These are phyloP conservation scores for Orbilia blumenaviensis DNA, from an alignment of 2,329 filamentous ascomycete genomes.

Conservation along the genomic window DNA sequence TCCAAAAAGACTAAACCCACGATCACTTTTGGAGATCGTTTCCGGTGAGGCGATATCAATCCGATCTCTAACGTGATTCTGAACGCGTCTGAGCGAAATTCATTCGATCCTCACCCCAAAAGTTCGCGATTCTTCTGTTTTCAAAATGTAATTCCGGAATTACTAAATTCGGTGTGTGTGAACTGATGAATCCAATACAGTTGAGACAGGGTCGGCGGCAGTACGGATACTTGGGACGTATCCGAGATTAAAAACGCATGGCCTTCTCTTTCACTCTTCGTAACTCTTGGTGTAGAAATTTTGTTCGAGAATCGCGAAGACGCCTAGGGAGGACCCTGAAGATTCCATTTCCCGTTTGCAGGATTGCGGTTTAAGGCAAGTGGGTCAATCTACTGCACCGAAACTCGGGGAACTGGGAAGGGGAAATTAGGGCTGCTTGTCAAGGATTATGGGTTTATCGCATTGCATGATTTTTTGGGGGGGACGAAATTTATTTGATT, in stretches of 20 bases:
- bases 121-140: conserved; percentile 16
- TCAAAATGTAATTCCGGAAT: conserved; percentile 12
- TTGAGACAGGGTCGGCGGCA: conserved; percentile 38
- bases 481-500: conserved; percentile 9
- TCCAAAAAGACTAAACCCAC: not conserved
- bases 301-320: conserved; percentile 38
- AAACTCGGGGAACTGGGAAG: conserved; percentile 49
- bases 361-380: conserved; percentile 21
- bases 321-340: conserved; percentile 14
- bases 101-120: conserved; percentile 15
- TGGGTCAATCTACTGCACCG: conserved; percentile 34
- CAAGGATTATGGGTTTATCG: conserved; percentile 25
- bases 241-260: conserved; percentile 42
- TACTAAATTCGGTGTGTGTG: conserved; percentile 4
- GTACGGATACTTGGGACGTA: conserved; percentile 24
- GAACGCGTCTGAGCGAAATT: conserved; percentile 17
- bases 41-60: conserved; percentile 20
- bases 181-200: conserved; percentile 28
- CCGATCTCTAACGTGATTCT: conserved; percentile 27
- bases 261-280: not conserved
- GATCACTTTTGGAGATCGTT: conserved; percentile 4
- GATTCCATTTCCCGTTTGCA: conserved; percentile 23
- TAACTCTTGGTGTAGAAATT: not conserved
- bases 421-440: conserved; percentile 33
- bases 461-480: conserved; percentile 20